phyloP scores from a whole-genome alignment of 305 asterid species.

The Solanum aculeatissimum region DNA sequence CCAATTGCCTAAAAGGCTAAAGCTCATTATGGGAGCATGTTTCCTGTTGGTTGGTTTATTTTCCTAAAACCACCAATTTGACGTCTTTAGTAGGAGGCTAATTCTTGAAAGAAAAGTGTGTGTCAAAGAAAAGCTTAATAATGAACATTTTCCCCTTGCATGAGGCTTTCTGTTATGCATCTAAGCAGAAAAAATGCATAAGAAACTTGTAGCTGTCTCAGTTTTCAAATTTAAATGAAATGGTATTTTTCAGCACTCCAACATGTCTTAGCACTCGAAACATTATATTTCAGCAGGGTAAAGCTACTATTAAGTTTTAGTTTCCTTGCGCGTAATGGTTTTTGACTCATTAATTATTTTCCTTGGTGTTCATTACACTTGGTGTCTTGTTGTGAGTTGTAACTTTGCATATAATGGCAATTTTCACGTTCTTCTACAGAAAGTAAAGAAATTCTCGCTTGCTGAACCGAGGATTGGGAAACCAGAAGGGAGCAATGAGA shows the following conservation, averaged over 20 bases:
- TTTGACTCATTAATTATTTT: neutral
- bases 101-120: neutral
- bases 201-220: neutral
- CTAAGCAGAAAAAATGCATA: neutral
- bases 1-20: neutral
- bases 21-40: neutral
- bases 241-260: neutral
- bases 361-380: neutral
- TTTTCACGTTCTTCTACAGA: conserved; percentile 19
- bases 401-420: neutral
- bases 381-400: neutral
- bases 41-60: neutral
- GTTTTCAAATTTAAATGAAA: neutral
- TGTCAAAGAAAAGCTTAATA: neutral
- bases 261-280: neutral
- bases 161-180: neutral
- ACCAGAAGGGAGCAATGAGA: conserved; percentile 18
- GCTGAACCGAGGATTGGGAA: conserved; percentile 22
- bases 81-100: neutral
- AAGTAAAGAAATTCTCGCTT: conserved; percentile 57
- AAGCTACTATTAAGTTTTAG: neutral
- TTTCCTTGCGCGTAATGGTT: neutral
- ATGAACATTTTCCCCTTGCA: neutral
- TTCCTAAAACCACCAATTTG: neutral
- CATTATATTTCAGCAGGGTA: neutral